Base-by-base conservation (phyloP, 768 basidiomycete species). In the Agrocybe pediades region DNA sequence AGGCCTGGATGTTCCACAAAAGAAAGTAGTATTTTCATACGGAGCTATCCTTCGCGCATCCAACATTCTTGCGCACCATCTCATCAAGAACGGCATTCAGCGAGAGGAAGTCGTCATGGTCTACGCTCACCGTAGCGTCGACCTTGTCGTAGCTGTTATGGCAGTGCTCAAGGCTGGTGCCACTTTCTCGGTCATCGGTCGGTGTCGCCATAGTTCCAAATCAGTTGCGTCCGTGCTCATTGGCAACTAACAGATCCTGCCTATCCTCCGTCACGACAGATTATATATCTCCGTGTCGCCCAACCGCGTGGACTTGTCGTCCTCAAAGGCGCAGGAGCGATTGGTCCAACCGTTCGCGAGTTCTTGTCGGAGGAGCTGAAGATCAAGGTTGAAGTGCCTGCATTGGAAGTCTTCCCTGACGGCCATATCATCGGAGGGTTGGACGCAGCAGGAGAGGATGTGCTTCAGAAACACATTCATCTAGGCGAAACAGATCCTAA, bases 61-160 rank as follows among this genome's bases (percentile, higher is more conserved):
- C 1, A 98, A 98, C 66, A 77, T 95, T 25, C 80, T 99, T 9
- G 88, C 96, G 0, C 95, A 98, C 65, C 85, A 95, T 62, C 82
- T 99, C 55, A 74, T 98, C 36, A 83, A 86, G 59, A 84, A 84
- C 13, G 97, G 97, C 6, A 74, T 99, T 3, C 80, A 95, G 69
- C 78, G 92, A 27, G 96, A 95, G 64, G 97, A 99, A 58, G 94
- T 98, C 17, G 94, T 98, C 49, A 98, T 96, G 88, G 89, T 99
- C 17, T 99, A 98, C 65, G 96, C 96, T 2, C 87, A 97, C 64
- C 84, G 97, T 27, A 93, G 92, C 60, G 95, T 98, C 43, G 96
- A 99, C 68, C 86, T 99, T 48, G 92, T 97, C 2, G 90, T 98
- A 2, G 95, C 96, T 5, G 94, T 98, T 7, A 92, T 99, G 88